Evolutionary conservation across 208 protist genomes (phyloP).

Genomic region (Crithidia expoeki): DNA sequence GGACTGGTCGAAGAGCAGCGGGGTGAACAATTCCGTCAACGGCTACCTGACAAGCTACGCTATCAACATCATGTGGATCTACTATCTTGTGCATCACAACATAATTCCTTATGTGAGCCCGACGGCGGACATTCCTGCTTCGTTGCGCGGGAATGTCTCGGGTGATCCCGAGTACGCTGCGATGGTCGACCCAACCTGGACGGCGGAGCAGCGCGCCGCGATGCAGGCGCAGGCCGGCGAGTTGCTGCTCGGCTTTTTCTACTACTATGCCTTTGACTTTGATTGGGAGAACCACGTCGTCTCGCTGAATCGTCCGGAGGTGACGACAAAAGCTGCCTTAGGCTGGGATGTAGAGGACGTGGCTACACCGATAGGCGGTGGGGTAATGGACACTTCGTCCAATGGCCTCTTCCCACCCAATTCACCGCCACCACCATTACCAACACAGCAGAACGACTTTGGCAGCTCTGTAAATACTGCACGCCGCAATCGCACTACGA

Average conservation of each 20-base stretch:
- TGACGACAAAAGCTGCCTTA: slow-evolving; percentile 81
- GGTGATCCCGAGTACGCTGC: slow-evolving; percentile 61
- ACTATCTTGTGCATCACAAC: slow-evolving; percentile 85
- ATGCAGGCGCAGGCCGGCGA: slow-evolving; percentile 65
- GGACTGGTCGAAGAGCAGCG: slow-evolving; percentile 90
- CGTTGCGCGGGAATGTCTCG: slow-evolving; percentile 43
- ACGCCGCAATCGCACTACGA: slow-evolving; percentile 32
- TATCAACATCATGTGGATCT: slow-evolving; percentile 93
- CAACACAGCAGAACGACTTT: slow-evolving; percentile 2
- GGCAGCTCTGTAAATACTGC: slow-evolving; percentile 4
- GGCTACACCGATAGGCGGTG: neutral
- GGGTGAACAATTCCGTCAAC: slow-evolving; percentile 91
- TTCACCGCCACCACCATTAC: neutral
- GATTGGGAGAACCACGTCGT: slow-evolving; percentile 88
- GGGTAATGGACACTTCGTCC: no score
- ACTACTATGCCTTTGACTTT: slow-evolving; percentile 91
- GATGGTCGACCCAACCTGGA: slow-evolving; percentile 48
- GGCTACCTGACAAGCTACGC: slow-evolving; percentile 92
- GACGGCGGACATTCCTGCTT: slow-evolving; percentile 59
- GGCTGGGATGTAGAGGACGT: slow-evolving; percentile 83
- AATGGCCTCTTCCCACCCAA: no score
- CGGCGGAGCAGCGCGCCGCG: slow-evolving; percentile 31
- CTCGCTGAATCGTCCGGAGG: slow-evolving; percentile 76
- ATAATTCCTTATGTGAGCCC: slow-evolving; percentile 84
- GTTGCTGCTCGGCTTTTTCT: slow-evolving; percentile 89